Evolutionary conservation across 1,284 basidiomycete genomes (phyloP).

Genomic region (Ustilago esculenta): DNA sequence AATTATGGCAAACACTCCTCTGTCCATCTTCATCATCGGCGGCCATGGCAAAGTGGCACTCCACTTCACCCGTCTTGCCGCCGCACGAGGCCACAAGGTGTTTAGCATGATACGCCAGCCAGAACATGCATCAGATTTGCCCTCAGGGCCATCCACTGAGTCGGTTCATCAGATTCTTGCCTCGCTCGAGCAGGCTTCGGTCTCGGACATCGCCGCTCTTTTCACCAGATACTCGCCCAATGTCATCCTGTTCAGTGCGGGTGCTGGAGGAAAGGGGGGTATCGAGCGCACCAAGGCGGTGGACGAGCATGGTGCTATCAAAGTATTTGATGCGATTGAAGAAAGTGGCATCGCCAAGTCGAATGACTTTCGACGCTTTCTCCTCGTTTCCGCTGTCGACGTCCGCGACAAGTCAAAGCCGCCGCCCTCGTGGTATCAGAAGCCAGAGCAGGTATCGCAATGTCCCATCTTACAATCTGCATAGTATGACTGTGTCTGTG

Average conservation of each 20-base stretch:
- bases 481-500: no score
- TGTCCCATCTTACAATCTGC: no score
- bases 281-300: slow-evolving; percentile 75
- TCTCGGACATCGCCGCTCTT: slow-evolving; percentile 70
- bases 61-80: slow-evolving; percentile 48
- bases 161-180: slow-evolving; percentile 72
- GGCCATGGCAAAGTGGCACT: slow-evolving; percentile 58
- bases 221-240: slow-evolving; percentile 71
- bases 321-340: slow-evolving; percentile 79
- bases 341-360: slow-evolving; percentile 68
- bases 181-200: slow-evolving; percentile 73
- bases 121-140: slow-evolving; percentile 49
- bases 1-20: slow-evolving; percentile 22
- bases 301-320: slow-evolving; percentile 77
- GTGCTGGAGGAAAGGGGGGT: slow-evolving; percentile 76
- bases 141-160: slow-evolving; percentile 20
- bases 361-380: slow-evolving; percentile 72
- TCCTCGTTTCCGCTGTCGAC: slow-evolving; percentile 75
- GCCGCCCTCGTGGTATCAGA: slow-evolving; percentile 40
- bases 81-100: slow-evolving; percentile 45
- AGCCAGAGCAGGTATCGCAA: slow-evolving; percentile 69
- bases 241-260: slow-evolving; percentile 76
- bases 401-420: slow-evolving; percentile 71
- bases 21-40: slow-evolving; percentile 53
- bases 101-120: slow-evolving; percentile 51